Percentiles rank a stretch among this genome's conserved stretches.
Conservation (phyloP, 495 filamentous ascomycete genomes). For the Neurospora sp. region DNA sequence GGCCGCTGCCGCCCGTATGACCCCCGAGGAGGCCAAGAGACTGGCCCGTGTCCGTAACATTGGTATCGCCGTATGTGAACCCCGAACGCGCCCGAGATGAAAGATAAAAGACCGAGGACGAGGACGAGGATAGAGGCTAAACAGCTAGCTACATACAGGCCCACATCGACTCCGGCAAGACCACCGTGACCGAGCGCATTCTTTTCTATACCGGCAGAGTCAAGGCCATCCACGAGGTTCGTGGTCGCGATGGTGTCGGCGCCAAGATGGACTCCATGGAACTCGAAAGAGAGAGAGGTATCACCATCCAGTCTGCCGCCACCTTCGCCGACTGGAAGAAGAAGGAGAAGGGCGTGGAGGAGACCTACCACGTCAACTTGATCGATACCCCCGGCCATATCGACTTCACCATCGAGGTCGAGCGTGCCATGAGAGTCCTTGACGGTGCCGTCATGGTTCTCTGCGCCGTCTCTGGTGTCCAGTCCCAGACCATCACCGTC, state of each 20-base stretch:
- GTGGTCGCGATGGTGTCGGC: constrained; percentile 88
- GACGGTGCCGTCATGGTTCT: constrained; percentile 99
- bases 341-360: constrained; percentile 60
- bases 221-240: constrained; percentile 94
- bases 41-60: constrained; percentile 83
- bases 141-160: constrained; percentile 44
- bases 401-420: constrained; percentile 99
- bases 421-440: constrained; percentile 87
- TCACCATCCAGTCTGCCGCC: constrained; percentile 96
- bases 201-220: constrained; percentile 98
- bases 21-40: constrained; percentile 64
- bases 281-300: constrained; percentile 93
- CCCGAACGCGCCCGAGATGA: background rate
- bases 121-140: constrained; percentile 12
- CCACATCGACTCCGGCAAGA: constrained; percentile 99
- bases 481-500: constrained; percentile 96
- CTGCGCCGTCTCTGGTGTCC: constrained; percentile 94
- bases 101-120: background rate
- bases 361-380: constrained; percentile 94
- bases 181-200: constrained; percentile 91
- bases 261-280: constrained; percentile 99
- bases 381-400: constrained; percentile 99
- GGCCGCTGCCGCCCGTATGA: constrained; percentile 46
- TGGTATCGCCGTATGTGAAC: constrained; percentile 76
- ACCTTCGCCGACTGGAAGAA: constrained; percentile 98